phyloP scores from a whole-genome alignment of 2,329 filamentous ascomycete genomes.

The Karstenula rhodostoma region DNA sequence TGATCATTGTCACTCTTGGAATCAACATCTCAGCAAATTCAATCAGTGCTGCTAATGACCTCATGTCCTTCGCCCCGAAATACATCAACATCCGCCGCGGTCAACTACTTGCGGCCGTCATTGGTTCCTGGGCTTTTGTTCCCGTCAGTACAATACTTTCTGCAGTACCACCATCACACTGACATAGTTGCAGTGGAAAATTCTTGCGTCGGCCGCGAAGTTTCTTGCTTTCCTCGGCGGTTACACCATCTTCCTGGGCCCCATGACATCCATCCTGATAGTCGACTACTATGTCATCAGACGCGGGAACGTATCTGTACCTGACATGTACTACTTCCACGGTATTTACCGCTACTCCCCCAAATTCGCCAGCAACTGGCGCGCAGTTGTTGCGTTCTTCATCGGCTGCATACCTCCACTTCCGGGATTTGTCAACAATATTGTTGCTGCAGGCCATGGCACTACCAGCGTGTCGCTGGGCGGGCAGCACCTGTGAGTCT shows the following conservation, averaged over 20 bases:
- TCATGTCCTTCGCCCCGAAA: constrained; percentile 30
- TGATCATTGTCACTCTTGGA: constrained; percentile 41
- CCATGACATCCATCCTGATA: constrained; percentile 35
- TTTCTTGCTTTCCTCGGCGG: constrained; percentile 47
- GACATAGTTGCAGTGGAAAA: too few species aligned
- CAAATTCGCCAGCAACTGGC: constrained; percentile 33
- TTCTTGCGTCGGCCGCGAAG: constrained; percentile 43
- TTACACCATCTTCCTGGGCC: constrained; percentile 37
- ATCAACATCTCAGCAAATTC: constrained; percentile 44
- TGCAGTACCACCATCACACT: too few species aligned
- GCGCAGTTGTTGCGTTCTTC: constrained; percentile 33
- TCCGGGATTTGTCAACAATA: constrained; percentile 35
- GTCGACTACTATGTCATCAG: constrained; percentile 37
- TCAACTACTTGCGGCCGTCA: constrained; percentile 46
- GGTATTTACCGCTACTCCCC: constrained; percentile 37
- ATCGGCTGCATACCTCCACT: constrained; percentile 34
- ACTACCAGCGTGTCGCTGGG: constrained; percentile 28
- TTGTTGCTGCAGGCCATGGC: constrained; percentile 18
- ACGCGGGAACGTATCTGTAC: constrained; percentile 31
- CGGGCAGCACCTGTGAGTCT: constrained; percentile 35
- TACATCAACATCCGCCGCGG: constrained; percentile 40
- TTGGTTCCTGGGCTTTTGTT: constrained; percentile 50
- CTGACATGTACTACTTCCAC: constrained; percentile 36
- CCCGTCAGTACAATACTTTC: too few species aligned
- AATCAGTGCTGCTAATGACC: constrained; percentile 35